Percentiles rank a stretch among this genome's conserved stretches.
Evolutionary conservation across 495 filamentous ascomycete species (phyloP).

Genomic region (Neurospora hispaniola): DNA sequence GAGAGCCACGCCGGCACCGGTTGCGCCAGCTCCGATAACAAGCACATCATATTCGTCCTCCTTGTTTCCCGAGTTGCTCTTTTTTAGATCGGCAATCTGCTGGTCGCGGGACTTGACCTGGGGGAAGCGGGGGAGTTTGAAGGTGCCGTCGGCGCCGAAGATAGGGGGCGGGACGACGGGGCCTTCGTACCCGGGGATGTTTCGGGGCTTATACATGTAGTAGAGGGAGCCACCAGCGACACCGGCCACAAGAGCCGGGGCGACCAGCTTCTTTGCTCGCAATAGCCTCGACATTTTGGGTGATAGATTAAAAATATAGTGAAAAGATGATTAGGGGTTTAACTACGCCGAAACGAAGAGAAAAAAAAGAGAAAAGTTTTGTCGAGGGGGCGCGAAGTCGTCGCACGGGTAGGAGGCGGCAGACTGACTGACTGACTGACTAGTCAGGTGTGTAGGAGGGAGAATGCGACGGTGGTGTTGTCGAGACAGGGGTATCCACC

Average conservation of each 20-base stretch:
- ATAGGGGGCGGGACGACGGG: constrained; percentile 73
- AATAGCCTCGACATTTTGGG: constrained; percentile 19
- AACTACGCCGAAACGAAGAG: not conserved
- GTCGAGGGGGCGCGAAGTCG: not conserved
- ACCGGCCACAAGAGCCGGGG: constrained; percentile 27
- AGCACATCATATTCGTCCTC: constrained; percentile 69
- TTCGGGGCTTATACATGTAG: constrained; percentile 70
- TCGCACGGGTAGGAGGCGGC: not conserved
- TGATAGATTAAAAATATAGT: not conserved
- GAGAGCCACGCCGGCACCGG: constrained; percentile 83
- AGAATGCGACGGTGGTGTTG: not conserved
- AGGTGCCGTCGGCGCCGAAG: constrained; percentile 64
- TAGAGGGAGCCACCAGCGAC: constrained; percentile 51
- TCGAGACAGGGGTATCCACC: constrained; percentile 12
- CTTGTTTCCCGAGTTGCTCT: constrained; percentile 22
- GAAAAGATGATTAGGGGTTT: not conserved
- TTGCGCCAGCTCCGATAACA: constrained; percentile 87
- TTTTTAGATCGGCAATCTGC: constrained; percentile 51
- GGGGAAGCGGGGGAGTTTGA: constrained; percentile 74
- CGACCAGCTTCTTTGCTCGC: constrained; percentile 26
- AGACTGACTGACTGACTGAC: not conserved
- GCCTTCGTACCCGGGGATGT: constrained; percentile 74
- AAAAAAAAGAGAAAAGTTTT: not conserved
- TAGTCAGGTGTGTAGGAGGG: no score
- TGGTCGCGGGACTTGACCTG: constrained; percentile 58